These are phyloP conservation scores for Erysiphe neolycopersici DNA, from an alignment of 2,329 filamentous ascomycete genomes.

Conservation along the genomic window DNA sequence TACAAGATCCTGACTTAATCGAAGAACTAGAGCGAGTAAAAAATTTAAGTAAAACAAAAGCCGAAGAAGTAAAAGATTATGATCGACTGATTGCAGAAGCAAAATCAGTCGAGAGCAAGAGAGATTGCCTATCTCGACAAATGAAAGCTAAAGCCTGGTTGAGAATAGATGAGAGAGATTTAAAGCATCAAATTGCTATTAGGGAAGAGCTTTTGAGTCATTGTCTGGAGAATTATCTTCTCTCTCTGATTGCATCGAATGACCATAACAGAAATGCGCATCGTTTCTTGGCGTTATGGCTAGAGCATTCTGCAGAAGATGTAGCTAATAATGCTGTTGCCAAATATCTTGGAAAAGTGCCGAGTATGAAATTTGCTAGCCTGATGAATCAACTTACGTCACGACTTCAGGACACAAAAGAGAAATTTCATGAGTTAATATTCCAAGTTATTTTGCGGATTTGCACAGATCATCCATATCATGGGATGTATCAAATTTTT, in stretches of 20 bases:
- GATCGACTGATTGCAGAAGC: constrained; percentile 24
- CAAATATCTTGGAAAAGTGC: constrained; percentile 43
- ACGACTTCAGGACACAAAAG: constrained; percentile 45
- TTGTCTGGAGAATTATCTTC: constrained; percentile 78
- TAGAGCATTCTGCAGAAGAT: constrained; percentile 55
- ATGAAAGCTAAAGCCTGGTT: constrained; percentile 66
- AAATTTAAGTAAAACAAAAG: constrained; percentile 54
- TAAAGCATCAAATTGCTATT: constrained; percentile 48
- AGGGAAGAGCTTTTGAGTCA: constrained; percentile 64
- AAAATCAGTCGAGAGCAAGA: constrained; percentile 21
- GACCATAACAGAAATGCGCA: constrained; percentile 72
- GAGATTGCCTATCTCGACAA: constrained; percentile 31
- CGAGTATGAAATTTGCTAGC: constrained; percentile 73
- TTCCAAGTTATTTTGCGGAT: constrained; percentile 53
- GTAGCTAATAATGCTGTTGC: constrained; percentile 53
- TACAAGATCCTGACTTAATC: constrained; percentile 60
- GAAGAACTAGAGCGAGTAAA: constrained; percentile 66
- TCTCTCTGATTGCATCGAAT: constrained; percentile 63
- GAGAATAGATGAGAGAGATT: constrained; percentile 69
- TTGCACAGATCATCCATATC: constrained; percentile 79
- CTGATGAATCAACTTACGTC: constrained; percentile 94
- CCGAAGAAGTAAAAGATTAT: constrained; percentile 52
- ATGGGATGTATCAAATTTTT: constrained; percentile 94
- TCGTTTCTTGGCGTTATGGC: constrained; percentile 81
- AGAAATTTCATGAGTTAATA: constrained; percentile 51